Evolutionary conservation across 768 basidiomycete genomes (phyloP).

Genomic region (Cantharellus anzutake): DNA sequence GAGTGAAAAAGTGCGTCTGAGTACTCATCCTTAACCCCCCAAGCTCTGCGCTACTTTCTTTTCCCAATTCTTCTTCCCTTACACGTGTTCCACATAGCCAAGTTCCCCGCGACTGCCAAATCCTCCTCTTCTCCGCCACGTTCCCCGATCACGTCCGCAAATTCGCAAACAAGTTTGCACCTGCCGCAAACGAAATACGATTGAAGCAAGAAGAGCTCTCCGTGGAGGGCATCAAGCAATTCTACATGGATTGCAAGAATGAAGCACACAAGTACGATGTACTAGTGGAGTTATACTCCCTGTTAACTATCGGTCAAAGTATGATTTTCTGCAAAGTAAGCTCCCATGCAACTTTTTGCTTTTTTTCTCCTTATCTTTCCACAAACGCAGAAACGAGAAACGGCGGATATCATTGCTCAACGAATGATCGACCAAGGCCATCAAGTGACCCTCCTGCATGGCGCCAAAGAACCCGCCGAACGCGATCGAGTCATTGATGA

Average conservation of each 20-base stretch:
- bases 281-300: constrained; percentile 69
- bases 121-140: constrained; percentile 94
- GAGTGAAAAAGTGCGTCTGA: constrained; percentile 70
- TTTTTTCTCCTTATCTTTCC: not conserved
- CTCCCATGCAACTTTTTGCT: constrained; percentile 2
- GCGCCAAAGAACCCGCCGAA: constrained; percentile 75
- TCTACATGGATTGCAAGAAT: constrained; percentile 89
- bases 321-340: constrained; percentile 93
- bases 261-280: constrained; percentile 94
- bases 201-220: constrained; percentile 85
- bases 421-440: constrained; percentile 89
- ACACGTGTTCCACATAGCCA: not conserved
- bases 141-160: constrained; percentile 84
- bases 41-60: not conserved
- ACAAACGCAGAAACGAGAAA: constrained; percentile 28
- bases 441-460: constrained; percentile 89
- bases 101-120: constrained; percentile 29
- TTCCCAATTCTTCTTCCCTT: not conserved
- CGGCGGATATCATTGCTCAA: constrained; percentile 78
- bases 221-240: constrained; percentile 87
- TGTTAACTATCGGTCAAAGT: constrained; percentile 90
- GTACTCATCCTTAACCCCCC: not conserved
- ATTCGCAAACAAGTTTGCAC: constrained; percentile 90
- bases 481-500: constrained; percentile 86
- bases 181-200: constrained; percentile 89